Evolutionary conservation across 2,329 filamentous ascomycete species (phyloP).

Genomic region (Apiospora arundinis): DNA sequence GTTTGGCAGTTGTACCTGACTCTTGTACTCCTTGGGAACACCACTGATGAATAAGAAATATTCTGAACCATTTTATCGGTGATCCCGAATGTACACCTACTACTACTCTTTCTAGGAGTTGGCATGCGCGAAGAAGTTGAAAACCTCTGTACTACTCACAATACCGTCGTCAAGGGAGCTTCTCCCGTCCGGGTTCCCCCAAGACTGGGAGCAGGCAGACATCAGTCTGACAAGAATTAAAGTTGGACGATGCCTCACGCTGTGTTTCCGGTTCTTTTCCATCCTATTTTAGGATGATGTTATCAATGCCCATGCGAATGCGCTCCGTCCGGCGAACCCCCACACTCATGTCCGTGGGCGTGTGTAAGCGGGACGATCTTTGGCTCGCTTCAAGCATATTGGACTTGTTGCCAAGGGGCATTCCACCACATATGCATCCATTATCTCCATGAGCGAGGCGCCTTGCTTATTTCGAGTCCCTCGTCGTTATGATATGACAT

Average conservation of each 20-base stretch:
- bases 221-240: not conserved
- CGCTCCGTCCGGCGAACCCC: slow-evolving; percentile 16
- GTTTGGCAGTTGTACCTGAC: slow-evolving; percentile 17
- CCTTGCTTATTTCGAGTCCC: not conserved
- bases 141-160: too few species aligned
- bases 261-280: not conserved
- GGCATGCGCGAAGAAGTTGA: not conserved
- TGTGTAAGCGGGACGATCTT: slow-evolving; percentile 11
- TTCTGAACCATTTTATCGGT: not conserved
- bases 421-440: too few species aligned
- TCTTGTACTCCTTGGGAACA: slow-evolving; percentile 3
- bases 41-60: slow-evolving; percentile 6
- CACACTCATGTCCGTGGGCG: slow-evolving; percentile 20
- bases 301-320: not conserved
- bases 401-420: not conserved
- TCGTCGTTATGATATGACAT: not conserved
- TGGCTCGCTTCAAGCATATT: not conserved
- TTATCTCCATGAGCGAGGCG: not conserved
- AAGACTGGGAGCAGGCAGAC: not conserved
- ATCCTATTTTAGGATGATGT: not conserved
- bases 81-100: not conserved
- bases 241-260: not conserved
- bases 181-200: not conserved
- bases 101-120: not conserved
- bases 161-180: not conserved